Evolutionary conservation across 2,329 filamentous ascomycete genomes (phyloP), one percentile per base, ranked within the genome.

Genomic region (Hypocrella siamensis): DNA sequence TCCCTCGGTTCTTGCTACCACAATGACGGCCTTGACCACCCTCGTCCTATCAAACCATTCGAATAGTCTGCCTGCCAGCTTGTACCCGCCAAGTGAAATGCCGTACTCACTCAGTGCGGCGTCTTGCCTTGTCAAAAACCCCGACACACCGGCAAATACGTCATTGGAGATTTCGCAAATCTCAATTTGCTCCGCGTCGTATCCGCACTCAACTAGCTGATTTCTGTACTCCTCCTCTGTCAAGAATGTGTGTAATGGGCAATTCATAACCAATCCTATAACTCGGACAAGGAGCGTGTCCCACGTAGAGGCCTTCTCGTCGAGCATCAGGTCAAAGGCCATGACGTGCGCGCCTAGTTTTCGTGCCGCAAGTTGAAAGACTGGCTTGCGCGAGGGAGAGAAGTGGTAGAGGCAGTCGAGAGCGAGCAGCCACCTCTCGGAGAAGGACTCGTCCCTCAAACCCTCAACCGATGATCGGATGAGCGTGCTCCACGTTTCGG

Each of bases 321-420:
- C 49, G 21, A 59, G 49, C 3, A 70, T 42, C 1, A 73, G 51
- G 35, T 73, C 68, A 35, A 71, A 73, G 0, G 61, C 65, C 60
- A 70, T 67, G 30, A 67, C 46, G 1, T 61, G 58, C 1, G 67
- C 66, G 4, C 52, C 40, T 1, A 72, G 50, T 0, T 47, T 46
- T 3, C 40, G 42, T 4, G 51, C 46, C 1, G 63, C 55, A 28
- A 62, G 53, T 5, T 46, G 34, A 9, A 72, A 54, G 3, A 70
- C 42, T 0, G 60, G 56, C 32, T 47, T 51, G 9, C 67, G 51
- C 0, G 66, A 70, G 0, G 67, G 68, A 0, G 50, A 52, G 41
- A 71, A 72, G 42, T 72, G 67, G 33, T 73, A 72, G 5, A 70
- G 42, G 3, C 65, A 65, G 42, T 73, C 68, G 1, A 73, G 53